Conservation (phyloP, 768 basidiomycete genomes). For the Panaeolus cyanescens region DNA sequence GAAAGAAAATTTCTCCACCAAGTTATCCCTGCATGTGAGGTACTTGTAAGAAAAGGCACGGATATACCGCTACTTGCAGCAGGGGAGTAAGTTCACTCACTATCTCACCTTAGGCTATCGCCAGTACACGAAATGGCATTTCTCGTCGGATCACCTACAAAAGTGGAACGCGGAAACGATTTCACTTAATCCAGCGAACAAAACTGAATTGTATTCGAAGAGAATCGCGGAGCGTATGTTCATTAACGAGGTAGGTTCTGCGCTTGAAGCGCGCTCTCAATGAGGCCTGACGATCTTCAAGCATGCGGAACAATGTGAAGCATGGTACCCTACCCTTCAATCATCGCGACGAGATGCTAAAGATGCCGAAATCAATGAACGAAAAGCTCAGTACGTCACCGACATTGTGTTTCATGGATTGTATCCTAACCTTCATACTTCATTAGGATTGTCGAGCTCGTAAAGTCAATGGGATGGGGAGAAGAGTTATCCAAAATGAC, state of each 20-base stretch:
- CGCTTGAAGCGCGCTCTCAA: background rate
- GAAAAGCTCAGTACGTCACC: slow-evolving; percentile 1
- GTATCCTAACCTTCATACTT: background rate
- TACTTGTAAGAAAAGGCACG: background rate
- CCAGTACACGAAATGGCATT: background rate
- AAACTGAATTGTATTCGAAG: background rate
- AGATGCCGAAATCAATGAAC: background rate
- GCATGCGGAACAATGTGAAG: background rate
- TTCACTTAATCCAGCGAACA: background rate
- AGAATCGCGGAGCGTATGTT: background rate
- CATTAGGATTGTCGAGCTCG: slow-evolving; percentile 1
- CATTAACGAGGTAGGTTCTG: background rate
- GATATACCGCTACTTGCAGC: background rate
- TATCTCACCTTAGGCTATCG: background rate
- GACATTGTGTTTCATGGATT: background rate
- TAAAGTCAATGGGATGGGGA: slow-evolving; percentile 8
- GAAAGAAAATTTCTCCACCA: too few species aligned
- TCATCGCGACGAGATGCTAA: background rate
- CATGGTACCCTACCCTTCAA: slow-evolving; percentile 1
- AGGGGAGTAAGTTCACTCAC: background rate
- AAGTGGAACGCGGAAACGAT: background rate
- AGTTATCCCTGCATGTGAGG: background rate
- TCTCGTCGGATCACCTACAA: background rate
- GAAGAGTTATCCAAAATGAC: slow-evolving; percentile 9
- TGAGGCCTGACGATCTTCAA: background rate